Conservation (phyloP, 495 filamentous ascomycete genomes). For the Sordaria brevicollis region DNA sequence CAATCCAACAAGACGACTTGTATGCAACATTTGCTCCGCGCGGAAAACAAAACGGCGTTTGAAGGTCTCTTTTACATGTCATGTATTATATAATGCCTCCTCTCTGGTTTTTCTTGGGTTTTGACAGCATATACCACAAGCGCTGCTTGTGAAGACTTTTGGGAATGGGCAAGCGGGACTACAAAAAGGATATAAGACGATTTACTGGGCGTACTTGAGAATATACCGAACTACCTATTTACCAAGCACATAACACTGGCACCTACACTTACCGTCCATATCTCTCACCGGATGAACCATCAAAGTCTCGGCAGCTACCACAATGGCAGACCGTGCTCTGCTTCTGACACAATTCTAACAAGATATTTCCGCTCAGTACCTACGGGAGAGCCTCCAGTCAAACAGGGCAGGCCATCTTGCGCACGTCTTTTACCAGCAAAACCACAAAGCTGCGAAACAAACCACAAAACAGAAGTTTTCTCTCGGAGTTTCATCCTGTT, state of each 20-base stretch:
- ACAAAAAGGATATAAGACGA: background rate
- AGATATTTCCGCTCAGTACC: no score
- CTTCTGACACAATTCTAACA: no score
- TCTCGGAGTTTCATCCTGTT: background rate
- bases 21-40: background rate
- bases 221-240: background rate
- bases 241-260: background rate
- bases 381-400: no score
- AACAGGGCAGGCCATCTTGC: no score
- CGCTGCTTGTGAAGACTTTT: background rate
- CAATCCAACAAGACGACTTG: background rate
- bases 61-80: background rate
- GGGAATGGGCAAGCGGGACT: background rate
- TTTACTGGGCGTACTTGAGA: background rate
- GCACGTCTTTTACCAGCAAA: background rate
- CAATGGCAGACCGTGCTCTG: no score
- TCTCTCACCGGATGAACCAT: no score
- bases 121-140: background rate
- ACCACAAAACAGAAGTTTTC: background rate
- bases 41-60: background rate
- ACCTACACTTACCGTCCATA: no score
- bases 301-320: no score
- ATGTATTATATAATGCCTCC: background rate
- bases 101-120: background rate
- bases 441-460: background rate